A percentile compares a stretch with the other conserved stretches of the same genome.
These are phyloP conservation scores for Paramecium biaurelia DNA, from an alignment of 73 alveolate species.

Conservation along the genomic window DNA sequence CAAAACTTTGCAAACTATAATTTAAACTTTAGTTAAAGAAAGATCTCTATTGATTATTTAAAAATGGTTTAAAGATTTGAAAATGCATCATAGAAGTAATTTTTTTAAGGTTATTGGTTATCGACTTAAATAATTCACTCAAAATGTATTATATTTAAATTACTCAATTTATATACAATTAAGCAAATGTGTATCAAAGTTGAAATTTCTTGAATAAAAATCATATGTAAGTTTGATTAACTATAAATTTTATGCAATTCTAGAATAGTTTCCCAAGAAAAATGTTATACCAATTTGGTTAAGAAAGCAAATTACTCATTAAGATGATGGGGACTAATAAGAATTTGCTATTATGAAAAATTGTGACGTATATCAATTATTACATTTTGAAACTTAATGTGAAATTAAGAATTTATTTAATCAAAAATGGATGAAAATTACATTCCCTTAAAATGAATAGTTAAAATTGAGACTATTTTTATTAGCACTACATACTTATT, in stretches of 20 bases:
- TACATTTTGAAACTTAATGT: not conserved
- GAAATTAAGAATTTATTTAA: not conserved
- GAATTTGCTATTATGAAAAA: not conserved
- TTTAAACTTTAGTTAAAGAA: not conserved
- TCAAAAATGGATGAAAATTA: not conserved
- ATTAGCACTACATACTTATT: not conserved
- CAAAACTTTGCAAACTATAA: not conserved
- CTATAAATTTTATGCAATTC: not conserved
- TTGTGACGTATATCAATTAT: not conserved
- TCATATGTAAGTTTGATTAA: not conserved
- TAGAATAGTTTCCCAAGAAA: not conserved
- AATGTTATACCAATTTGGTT: not conserved
- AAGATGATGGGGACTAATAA: not conserved
- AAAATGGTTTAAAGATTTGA: not conserved
- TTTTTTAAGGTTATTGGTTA: not conserved
- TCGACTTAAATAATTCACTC: not conserved
- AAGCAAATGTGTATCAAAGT: not conserved
- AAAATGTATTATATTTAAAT: not conserved
- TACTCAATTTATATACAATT: not conserved
- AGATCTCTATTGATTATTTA: not conserved
- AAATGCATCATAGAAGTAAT: not conserved
- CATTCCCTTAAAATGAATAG: not conserved
- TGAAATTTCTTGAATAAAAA: not conserved
- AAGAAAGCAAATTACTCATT: not conserved
- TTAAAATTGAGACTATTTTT: not conserved